phyloP scores from a whole-genome alignment of 2,329 filamentous ascomycete genomes.

The Immersiporthe knoxdaviesiana region DNA sequence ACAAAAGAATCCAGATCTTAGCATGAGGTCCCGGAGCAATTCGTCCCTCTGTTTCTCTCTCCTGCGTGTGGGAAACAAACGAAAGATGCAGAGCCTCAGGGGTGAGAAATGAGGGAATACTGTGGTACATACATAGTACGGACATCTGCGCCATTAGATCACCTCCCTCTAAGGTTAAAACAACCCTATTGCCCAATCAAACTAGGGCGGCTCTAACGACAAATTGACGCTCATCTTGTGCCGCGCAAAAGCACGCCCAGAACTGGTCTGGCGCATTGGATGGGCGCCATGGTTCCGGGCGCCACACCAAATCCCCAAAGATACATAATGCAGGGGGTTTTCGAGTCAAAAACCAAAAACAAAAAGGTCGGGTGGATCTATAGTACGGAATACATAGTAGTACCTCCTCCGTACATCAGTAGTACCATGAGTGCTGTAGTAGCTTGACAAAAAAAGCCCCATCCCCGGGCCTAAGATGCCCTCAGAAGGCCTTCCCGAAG shows the following conservation, averaged over 20 bases:
- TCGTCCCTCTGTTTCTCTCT: not conserved
- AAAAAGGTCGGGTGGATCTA: not conserved
- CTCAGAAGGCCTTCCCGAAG: slow-evolving; percentile 7
- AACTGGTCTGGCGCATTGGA: not conserved
- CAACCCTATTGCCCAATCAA: not conserved
- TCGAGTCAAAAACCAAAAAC: slow-evolving; percentile 3
- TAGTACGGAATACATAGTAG: no score
- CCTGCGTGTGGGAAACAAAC: not conserved
- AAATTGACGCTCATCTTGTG: slow-evolving; percentile 9
- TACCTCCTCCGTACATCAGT: no score
- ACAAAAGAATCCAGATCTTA: not conserved
- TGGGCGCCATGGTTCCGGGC: not conserved
- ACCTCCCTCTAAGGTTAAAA: not conserved
- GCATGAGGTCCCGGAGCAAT: slow-evolving; percentile 3
- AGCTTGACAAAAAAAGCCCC: not conserved
- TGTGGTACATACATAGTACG: no score
- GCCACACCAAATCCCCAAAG: slow-evolving; percentile 1
- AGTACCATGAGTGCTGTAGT: slow-evolving; percentile 1
- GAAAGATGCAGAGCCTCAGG: not conserved
- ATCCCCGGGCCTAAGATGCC: not conserved
- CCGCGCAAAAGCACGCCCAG: slow-evolving; percentile 10
- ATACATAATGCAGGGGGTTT: slow-evolving; percentile 13
- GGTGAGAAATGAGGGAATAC: not conserved
- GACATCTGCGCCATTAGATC: not conserved
- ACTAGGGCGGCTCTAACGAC: not conserved